Base-by-base conservation (phyloP, 1,139 yeast species). In the Geotrichum citri-aurantii region DNA sequence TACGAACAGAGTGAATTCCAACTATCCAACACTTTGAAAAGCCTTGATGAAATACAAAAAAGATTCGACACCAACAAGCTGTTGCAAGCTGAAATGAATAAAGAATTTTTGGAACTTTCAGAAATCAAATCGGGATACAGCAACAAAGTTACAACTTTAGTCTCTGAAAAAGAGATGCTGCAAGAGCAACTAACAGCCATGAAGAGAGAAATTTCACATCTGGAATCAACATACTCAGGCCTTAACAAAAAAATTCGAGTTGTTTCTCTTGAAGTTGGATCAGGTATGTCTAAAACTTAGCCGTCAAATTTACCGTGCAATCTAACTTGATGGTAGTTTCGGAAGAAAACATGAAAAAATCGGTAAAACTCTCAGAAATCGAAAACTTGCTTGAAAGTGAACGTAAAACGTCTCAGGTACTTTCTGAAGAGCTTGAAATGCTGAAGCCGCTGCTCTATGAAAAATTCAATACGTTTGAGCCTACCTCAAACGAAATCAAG, bases 401-500 rank as follows among this genome's bases (percentile, higher is more conserved):
- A 33, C 48, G 53, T 23, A 56, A 57, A 26, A 33, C 42, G 17
- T 42, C 11, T 23, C 19, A 44, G 14, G 5, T 50, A 8, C 12
- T 57, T 2, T 24, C 48, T 2, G 54, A 56, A 31, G 59, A 56
- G 27, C 44, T 56, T 17, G 42, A 14, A 6, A 7, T 52, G 31
- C 42, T 56, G n/a, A 56, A 56, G 27, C 56, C 56, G n/a, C 12
- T 52, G 10, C 33, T 56, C 11, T 24, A 48, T 29, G 53, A 52
- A 19, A 46, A 42, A 40, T 23, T 56, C 12, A 27, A 21, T 24
- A n/a, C 19, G 8, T 31, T 56, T 11, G 24, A 48, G 12, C 46
- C 40, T 33, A n/a, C 23, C 8, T 19, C 54, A 2, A 27, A 19
- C 14, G 53, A 42, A 26, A n/a, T 52, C 11, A 50, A 53, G 12